These are phyloP conservation scores for Chaetoceros tenuissimus DNA, from an alignment of 108 stramenopile genomes.

Conservation along the genomic window DNA sequence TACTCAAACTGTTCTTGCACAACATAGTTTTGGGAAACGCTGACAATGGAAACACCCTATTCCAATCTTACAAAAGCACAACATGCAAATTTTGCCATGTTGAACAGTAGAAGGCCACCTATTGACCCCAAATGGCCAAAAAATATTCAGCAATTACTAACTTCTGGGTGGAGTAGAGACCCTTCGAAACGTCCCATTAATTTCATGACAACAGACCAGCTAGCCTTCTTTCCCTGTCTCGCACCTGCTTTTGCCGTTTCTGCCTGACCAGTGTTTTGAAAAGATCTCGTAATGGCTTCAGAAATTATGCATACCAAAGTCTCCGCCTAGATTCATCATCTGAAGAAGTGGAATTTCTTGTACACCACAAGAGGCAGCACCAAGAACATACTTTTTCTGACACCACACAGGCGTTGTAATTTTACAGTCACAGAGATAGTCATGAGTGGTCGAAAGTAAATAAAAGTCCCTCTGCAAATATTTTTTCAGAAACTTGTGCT, in stretches of 20 bases:
- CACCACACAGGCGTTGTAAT: conserved; percentile 65
- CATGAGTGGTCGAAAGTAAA: conserved; percentile 49
- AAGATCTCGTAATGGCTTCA: conserved; percentile 58
- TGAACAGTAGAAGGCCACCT: too few species aligned
- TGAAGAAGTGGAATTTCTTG: conserved; percentile 37
- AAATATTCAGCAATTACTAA: too few species aligned
- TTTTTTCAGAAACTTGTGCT: background rate
- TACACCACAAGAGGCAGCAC: conserved; percentile 15
- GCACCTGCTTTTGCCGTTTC: conserved; percentile 5
- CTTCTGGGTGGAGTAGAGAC: too few species aligned
- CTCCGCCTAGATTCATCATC: conserved; percentile 73
- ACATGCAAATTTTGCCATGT: too few species aligned
- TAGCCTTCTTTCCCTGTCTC: conserved; percentile 35
- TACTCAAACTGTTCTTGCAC: too few species aligned
- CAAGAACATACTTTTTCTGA: conserved; percentile 15
- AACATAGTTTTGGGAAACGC: too few species aligned
- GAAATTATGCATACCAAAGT: conserved; percentile 76
- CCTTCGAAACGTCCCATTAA: too few species aligned
- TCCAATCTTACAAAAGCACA: too few species aligned
- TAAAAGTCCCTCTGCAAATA: conserved; percentile 42
- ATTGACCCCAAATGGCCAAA: too few species aligned
- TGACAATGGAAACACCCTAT: too few species aligned
- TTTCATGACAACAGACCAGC: conserved; percentile 36
- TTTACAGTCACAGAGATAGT: conserved; percentile 60
- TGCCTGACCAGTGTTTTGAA: background rate